These are phyloP conservation scores for Colletotrichum chlorophyti DNA, from an alignment of 2,329 filamentous ascomycete species.

Conservation along the genomic window DNA sequence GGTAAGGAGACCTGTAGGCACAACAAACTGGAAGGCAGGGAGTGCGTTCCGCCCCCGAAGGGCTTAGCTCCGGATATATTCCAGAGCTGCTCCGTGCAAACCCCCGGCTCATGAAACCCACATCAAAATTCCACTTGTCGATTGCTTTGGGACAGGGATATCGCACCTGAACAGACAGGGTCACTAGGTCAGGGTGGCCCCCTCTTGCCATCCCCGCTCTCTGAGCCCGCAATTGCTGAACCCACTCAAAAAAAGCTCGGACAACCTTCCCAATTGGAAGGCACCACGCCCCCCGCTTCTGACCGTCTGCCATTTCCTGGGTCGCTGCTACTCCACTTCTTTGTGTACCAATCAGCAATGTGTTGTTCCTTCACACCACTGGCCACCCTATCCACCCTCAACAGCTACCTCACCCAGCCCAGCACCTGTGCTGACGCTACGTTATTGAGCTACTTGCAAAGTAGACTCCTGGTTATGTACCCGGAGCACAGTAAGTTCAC, in stretches of 20 bases:
- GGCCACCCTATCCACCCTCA: background rate
- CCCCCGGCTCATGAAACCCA: constrained; percentile 1
- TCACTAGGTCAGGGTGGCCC: background rate
- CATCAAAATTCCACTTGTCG: background rate
- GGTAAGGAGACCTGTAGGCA: no score
- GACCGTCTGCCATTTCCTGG: no score
- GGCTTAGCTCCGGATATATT: constrained; percentile 18
- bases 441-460: no score
- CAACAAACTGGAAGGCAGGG: constrained; percentile 4
- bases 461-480: no score
- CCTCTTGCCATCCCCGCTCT: constrained; percentile 5
- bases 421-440: constrained; percentile 23
- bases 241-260: constrained; percentile 28
- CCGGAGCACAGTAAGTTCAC: no score
- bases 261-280: constrained; percentile 30
- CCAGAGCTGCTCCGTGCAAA: constrained; percentile 26
- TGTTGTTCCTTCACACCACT: background rate
- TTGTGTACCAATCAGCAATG: background rate
- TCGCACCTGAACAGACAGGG: background rate
- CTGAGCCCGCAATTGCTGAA: constrained; percentile 12
- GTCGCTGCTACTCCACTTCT: background rate
- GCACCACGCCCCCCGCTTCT: constrained; percentile 21
- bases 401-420: background rate
- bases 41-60: background rate
- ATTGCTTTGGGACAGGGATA: background rate